Evolutionary conservation across 1,139 yeast genomes (phyloP), one percentile per base, ranked within the genome.

Genomic region (Protomyces macrosporus): DNA sequence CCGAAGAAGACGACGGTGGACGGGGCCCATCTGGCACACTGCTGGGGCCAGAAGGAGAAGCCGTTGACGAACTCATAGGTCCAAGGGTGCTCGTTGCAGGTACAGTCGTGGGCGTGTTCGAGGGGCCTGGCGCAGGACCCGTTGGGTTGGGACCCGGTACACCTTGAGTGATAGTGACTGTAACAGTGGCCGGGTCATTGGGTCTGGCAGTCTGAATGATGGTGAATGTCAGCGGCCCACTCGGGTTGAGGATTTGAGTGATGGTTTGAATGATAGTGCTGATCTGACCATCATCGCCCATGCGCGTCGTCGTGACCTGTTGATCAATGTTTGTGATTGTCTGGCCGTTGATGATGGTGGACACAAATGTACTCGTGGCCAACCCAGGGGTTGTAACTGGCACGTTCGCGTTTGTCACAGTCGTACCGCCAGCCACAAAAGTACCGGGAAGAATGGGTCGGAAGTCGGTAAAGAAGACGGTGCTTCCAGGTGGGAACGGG

Each of bases 371-470:
- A 12, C 55, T 52, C 16, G 48, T 42, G 0, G 48, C 48, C 1
- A 42, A 30, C 23, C 48, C 48, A n/a, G 62, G 48, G 4, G 35
- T 52, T 9, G 53, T 58, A 16, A 58, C 30, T 5, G 45, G 37
- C 16, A 34, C 56, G 16, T 45, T 33, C 3, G 62, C 32, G 36
- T 35, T 56, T 6, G 54, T 42, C 51, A 58, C 36, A 5, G 62
- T 58, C 14, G 53, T 55, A 33, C 62, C 62, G 12, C 62, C 62
- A 23, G 53, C 16, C 12, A 42, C 48, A 42, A 50, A 51, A 9
- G 50, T 34, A 14, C 33, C 45, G 3, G 62, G 56, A 3, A 14
- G 39, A 4, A 58, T 35, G 6, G 56, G 45, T 6, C 34, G 30
- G 35, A 55, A 52, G 16, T 50, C 39, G 16, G 62, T 33, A 34